These are phyloP conservation scores for Pluteus cervinus DNA, from an alignment of 768 basidiomycete genomes.

Conservation along the genomic window DNA sequence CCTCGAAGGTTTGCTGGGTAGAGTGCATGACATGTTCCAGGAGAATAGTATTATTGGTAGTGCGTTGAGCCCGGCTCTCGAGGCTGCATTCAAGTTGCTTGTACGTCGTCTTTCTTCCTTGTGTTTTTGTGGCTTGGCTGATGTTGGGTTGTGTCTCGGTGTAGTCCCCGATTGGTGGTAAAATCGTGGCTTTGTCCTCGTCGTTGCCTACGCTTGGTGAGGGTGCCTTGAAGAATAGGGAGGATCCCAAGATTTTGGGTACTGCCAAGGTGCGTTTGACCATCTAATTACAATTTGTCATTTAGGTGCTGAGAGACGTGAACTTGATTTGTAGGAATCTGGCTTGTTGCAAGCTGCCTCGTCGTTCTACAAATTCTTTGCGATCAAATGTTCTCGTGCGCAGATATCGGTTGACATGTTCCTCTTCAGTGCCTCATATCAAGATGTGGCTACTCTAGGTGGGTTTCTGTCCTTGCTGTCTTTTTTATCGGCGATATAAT, in stretches of 20 bases:
- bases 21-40: slow-evolving; percentile 95
- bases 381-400: slow-evolving; percentile 94
- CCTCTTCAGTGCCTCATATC: slow-evolving; percentile 89
- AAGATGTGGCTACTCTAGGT: slow-evolving; percentile 94
- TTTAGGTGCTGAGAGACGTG: too few species aligned
- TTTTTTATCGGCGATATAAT: not conserved
- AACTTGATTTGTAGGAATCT: slow-evolving; percentile 60
- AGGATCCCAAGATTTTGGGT: slow-evolving; percentile 94
- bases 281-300: not conserved
- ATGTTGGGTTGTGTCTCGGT: too few species aligned
- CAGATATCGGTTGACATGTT: slow-evolving; percentile 99
- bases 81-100: slow-evolving; percentile 95
- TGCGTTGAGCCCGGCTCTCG: slow-evolving; percentile 90
- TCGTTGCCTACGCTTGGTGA: slow-evolving; percentile 83
- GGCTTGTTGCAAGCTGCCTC: slow-evolving; percentile 88
- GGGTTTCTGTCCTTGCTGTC: slow-evolving; percentile 13
- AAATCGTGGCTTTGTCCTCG: slow-evolving; percentile 83
- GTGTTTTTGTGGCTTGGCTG: too few species aligned
- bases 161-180: slow-evolving; percentile 91
- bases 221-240: slow-evolving; percentile 91
- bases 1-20: slow-evolving; percentile 74
- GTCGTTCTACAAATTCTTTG: slow-evolving; percentile 96
- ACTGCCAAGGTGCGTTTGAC: slow-evolving; percentile 86
- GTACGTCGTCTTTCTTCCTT: too few species aligned
- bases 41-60: slow-evolving; percentile 92